Conservation (phyloP, 1,284 basidiomycete species). For the Sphaerobolus stellatus region DNA sequence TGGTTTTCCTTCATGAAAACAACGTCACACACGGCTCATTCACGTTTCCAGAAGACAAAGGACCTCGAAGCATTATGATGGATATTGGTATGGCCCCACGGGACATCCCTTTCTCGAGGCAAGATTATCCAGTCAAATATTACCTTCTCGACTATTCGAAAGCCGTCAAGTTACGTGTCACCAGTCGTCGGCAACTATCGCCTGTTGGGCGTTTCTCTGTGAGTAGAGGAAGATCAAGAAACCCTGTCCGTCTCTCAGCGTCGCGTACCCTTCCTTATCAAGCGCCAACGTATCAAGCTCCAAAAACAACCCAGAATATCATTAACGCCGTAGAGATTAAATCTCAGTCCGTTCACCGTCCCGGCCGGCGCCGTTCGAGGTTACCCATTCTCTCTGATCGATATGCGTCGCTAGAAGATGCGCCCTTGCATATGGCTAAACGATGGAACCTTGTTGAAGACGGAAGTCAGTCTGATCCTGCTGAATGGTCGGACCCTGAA, state of each 20-base stretch:
- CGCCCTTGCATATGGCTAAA: too few relatives aligned
- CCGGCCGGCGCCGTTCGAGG: not conserved
- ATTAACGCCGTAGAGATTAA: not conserved
- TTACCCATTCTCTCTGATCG: too few relatives aligned
- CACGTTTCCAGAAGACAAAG: conserved; percentile 18
- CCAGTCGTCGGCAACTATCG: not conserved
- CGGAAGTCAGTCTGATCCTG: too few relatives aligned
- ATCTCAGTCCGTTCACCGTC: not conserved
- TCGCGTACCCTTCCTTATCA: not conserved
- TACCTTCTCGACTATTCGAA: conserved; percentile 42
- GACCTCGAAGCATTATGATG: conserved; percentile 43
- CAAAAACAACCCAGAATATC: too few relatives aligned
- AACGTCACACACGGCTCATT: conserved; percentile 36
- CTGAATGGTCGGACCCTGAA: conserved; percentile 9
- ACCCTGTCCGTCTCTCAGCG: conserved; percentile 1
- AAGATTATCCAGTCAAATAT: conserved; percentile 45
- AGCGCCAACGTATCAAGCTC: too few relatives aligned
- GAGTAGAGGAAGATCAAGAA: conserved; percentile 1
- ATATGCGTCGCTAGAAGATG: too few relatives aligned
- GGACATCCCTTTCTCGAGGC: conserved; percentile 37
- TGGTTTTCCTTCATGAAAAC: conserved; percentile 53
- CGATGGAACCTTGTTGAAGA: too few relatives aligned
- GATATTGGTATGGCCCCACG: conserved; percentile 36
- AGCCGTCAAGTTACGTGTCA: conserved; percentile 21
- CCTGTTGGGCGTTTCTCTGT: not conserved